Evolutionary conservation across 169 alveolate species (phyloP), one percentile per base, ranked within the genome.

Genomic region (Cryptosporidium viatorum): DNA sequence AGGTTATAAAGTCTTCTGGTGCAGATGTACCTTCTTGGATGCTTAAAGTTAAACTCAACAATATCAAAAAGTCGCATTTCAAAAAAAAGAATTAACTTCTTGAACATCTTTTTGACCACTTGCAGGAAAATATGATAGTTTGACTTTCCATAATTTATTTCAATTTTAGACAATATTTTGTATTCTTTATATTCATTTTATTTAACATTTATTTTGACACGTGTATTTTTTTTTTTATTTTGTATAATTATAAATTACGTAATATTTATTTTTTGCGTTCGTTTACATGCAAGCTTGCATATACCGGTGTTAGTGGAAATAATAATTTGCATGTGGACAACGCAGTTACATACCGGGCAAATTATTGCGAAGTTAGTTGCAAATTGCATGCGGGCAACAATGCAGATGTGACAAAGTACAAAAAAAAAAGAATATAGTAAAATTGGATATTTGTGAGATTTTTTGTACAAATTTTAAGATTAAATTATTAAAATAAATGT

Each of bases 11-110:
- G 45, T 93, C 92, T 45, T 94, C 96, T 16, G 97, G 96, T 71
- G 86, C 94, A 48, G 94, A 93, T 39, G 96, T 96, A 12, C 96
- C 96, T 2, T 94, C 93, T n/a, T 96, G 98, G 97, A 93, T 96
- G 96, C 75, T 80, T 29, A 80, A 80, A 50, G 70, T 62, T 39
- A 80, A 80, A 33, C 73, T 80, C n/a, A 80, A 62, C 1, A 80
- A 80, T 41, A 62, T 65, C 39, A 80, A 37, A 16, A 80, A 80
- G 50, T 59, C 80, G 1, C 48, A 67, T 65, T 62, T 80, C 14
- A 60, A 43, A 21, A 80, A 48, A 62, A 8, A 51, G 10, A 69
- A 31, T 1, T 65, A 3, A 21, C 39, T 26, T 4, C 0, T 55
- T n/a, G 16, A n/a, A 7, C 55, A 48, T 48, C n/a, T 48, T 48